These are phyloP conservation scores for Fusarium protoensiforme DNA, from an alignment of 2,329 filamentous ascomycete genomes.

Conservation along the genomic window DNA sequence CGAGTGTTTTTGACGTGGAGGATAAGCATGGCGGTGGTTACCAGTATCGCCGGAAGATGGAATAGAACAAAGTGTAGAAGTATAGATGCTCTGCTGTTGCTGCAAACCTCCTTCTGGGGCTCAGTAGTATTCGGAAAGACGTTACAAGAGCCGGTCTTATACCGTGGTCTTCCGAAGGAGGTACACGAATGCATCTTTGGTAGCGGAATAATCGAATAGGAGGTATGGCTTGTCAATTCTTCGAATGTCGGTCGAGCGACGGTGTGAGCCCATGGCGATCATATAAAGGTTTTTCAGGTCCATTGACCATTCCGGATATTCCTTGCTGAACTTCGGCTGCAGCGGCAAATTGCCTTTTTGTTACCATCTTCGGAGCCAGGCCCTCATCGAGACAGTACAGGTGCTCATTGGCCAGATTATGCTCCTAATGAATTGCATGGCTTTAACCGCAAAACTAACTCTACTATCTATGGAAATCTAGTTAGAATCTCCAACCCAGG, in stretches of 20 bases:
- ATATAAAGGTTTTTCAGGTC: not conserved
- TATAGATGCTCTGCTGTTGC: not conserved
- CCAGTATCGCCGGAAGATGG: not conserved
- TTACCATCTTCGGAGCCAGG: too few species aligned
- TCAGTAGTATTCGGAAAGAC: not conserved
- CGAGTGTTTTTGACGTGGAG: not conserved
- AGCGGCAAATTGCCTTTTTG: not conserved
- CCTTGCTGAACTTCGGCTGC: not conserved
- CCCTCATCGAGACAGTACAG: not conserved
- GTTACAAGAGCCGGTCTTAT: too few species aligned
- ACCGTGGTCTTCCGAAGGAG: not conserved
- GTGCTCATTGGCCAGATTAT: not conserved
- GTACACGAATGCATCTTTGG: not conserved
- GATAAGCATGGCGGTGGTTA: not conserved
- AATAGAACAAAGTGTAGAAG: not conserved
- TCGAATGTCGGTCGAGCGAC: not conserved
- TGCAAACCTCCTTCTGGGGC: constrained; percentile 1
- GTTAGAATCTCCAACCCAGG: not conserved
- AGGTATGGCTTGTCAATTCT: not conserved
- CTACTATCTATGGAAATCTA: not conserved
- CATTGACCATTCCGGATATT: too few species aligned
- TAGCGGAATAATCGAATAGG: not conserved
- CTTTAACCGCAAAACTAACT: not conserved
- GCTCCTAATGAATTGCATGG: not conserved
- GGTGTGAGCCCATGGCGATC: not conserved